Percentiles rank a stretch among this genome's conserved stretches.
phyloP scores from a whole-genome alignment of 129 eudicot genomes.

The Centrapalus pauciflorus region DNA sequence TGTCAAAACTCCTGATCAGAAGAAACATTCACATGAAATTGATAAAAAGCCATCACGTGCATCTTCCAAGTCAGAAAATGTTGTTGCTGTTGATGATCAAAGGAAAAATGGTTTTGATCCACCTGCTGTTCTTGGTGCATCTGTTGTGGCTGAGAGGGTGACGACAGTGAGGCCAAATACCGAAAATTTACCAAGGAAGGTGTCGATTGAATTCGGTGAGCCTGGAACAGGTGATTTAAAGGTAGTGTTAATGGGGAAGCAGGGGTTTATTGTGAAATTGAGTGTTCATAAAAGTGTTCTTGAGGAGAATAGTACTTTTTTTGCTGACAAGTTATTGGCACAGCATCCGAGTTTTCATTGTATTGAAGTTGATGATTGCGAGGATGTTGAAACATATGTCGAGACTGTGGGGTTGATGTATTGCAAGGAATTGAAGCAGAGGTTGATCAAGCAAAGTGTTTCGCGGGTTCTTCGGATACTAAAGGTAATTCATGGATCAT shows the following conservation, averaged over 20 bases:
- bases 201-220: conserved; percentile 89
- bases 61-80: conserved; percentile 33
- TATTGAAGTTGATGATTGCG: conserved; percentile 80
- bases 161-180: conserved; percentile 28
- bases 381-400: conserved; percentile 89
- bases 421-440: conserved; percentile 80
- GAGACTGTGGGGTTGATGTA: conserved; percentile 96
- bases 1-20: conserved; percentile 37
- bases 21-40: conserved; percentile 46
- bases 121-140: conserved; percentile 37
- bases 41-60: conserved; percentile 42
- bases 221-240: conserved; percentile 88
- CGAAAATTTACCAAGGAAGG: conserved; percentile 70
- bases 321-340: conserved; percentile 51
- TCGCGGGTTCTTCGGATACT: conserved; percentile 81
- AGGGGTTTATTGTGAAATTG: conserved; percentile 80
- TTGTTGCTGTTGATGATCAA: conserved; percentile 41
- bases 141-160: conserved; percentile 37
- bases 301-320: conserved; percentile 56
- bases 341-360: conserved; percentile 49
- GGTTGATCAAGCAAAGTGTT: conserved; percentile 86
- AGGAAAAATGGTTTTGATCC: conserved; percentile 28
- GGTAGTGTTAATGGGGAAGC: conserved; percentile 71
- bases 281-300: conserved; percentile 71
- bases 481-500: conserved; percentile 53